A percentile compares a stretch with the other conserved stretches of the same genome.
Evolutionary conservation across 805 yeast species (phyloP).

Genomic region (Suhomyces canberraensis): DNA sequence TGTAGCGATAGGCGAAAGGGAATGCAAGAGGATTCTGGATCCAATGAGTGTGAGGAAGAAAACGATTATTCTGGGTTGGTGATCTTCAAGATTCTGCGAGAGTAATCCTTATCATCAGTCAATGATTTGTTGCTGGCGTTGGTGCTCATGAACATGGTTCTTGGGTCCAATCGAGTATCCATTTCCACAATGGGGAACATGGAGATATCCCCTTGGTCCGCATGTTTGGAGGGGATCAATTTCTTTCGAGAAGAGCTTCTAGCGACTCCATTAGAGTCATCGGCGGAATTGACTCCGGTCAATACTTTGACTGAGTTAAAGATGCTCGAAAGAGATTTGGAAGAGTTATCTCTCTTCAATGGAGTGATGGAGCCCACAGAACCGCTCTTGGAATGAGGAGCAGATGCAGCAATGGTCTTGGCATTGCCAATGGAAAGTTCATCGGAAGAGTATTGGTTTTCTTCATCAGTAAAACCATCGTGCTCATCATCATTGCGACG

Average conservation of each 20-base stretch:
- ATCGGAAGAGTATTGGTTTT: slow-evolving; percentile 35
- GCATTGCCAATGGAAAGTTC: slow-evolving; percentile 22
- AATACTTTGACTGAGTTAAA: slow-evolving; percentile 10
- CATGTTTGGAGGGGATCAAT: slow-evolving; percentile 5
- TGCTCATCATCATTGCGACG: slow-evolving; percentile 12
- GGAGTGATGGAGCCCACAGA: slow-evolving; percentile 7
- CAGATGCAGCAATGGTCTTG: slow-evolving; percentile 1
- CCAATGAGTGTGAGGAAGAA: too few species aligned
- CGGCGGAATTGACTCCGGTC: slow-evolving; percentile 3
- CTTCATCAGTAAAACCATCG: slow-evolving; percentile 37
- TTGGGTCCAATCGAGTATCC: slow-evolving; percentile 62
- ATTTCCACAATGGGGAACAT: slow-evolving; percentile 19
- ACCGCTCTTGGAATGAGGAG: slow-evolving; percentile 8
- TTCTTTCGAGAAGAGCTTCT: slow-evolving; percentile 9
- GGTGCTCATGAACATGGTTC: slow-evolving; percentile 44
- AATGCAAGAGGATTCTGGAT: too few species aligned
- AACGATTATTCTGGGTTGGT: slow-evolving; percentile 42
- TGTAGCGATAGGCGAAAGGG: too few species aligned
- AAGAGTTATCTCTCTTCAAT: slow-evolving; percentile 33
- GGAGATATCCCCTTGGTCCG: slow-evolving; percentile 8
- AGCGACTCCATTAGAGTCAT: slow-evolving; percentile 5
- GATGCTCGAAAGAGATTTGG: slow-evolving; percentile 31
- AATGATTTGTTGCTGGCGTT: slow-evolving; percentile 43
- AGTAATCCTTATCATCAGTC: slow-evolving; percentile 57
- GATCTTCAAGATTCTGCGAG: slow-evolving; percentile 53